phyloP scores from a whole-genome alignment of 768 basidiomycete species.

The Podaxis pistillaris region DNA sequence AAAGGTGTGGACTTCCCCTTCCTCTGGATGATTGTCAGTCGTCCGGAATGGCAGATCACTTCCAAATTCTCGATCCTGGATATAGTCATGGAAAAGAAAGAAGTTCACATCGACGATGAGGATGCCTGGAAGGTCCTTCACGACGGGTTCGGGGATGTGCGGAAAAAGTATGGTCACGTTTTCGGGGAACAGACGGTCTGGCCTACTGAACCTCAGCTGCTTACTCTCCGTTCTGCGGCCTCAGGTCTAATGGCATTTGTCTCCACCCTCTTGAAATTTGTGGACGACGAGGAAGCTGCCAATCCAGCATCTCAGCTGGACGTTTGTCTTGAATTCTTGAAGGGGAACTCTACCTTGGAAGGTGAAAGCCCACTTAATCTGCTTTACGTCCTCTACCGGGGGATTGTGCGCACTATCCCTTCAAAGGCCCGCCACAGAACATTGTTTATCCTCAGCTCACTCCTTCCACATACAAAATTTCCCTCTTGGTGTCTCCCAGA shows the following conservation, averaged over 20 bases:
- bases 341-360: not conserved
- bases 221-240: not conserved
- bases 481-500: too few relatives aligned
- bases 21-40: not conserved
- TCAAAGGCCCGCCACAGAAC: too few relatives aligned
- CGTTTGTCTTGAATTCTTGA: not conserved
- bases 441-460: too few relatives aligned
- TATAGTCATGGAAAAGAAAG: not conserved
- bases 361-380: not conserved
- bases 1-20: not conserved
- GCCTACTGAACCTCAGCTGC: not conserved
- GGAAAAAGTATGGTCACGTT: not conserved
- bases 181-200: not conserved
- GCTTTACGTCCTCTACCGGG: not conserved
- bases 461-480: too few relatives aligned
- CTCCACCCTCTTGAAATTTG: not conserved
- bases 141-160: not conserved
- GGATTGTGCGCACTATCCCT: not conserved
- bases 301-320: not conserved
- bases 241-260: not conserved
- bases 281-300: not conserved
- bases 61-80: not conserved
- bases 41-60: not conserved
- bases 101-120: not conserved
- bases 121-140: not conserved